Conservation (phyloP, 1,284 basidiomycete genomes). For the Austropuccinia psidii region DNA sequence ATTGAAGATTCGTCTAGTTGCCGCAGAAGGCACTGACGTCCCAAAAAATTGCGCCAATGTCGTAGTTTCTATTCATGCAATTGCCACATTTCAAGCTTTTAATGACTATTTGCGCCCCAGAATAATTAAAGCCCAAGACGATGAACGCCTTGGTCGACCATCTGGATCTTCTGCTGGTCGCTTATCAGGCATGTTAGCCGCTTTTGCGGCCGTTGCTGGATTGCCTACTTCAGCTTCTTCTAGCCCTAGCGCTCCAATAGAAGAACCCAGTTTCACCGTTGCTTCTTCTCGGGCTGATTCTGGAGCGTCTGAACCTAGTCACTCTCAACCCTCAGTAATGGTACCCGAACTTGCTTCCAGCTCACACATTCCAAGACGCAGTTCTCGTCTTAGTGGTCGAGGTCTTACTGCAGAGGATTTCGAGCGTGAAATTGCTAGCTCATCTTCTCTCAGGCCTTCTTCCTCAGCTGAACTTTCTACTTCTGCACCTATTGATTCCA, state of each 20-base stretch:
- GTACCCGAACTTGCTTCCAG: constrained; percentile 6
- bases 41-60: constrained; percentile 77
- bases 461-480: constrained; percentile 18
- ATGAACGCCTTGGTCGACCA: constrained; percentile 38
- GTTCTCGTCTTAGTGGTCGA: constrained; percentile 31
- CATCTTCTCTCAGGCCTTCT: not conserved
- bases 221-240: constrained; percentile 53
- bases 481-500: constrained; percentile 25
- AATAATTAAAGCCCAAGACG: constrained; percentile 62
- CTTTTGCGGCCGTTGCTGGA: constrained; percentile 61
- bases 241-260: constrained; percentile 44
- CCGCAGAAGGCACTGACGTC: constrained; percentile 74
- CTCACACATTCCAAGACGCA: constrained; percentile 25
- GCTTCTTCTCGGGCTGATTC: constrained; percentile 38
- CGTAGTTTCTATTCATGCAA: constrained; percentile 89
- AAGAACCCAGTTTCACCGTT: constrained; percentile 40
- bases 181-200: constrained; percentile 80
- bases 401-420: constrained; percentile 36
- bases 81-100: constrained; percentile 88
- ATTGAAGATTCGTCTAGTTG: constrained; percentile 74
- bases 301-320: constrained; percentile 45
- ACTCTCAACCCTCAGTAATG: constrained; percentile 37
- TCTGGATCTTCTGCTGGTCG: constrained; percentile 51
- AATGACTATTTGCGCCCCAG: constrained; percentile 88
- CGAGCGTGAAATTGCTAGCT: constrained; percentile 5